phyloP scores from a whole-genome alignment of 2,329 filamentous ascomycete genomes.

The Colletotrichum musae region DNA sequence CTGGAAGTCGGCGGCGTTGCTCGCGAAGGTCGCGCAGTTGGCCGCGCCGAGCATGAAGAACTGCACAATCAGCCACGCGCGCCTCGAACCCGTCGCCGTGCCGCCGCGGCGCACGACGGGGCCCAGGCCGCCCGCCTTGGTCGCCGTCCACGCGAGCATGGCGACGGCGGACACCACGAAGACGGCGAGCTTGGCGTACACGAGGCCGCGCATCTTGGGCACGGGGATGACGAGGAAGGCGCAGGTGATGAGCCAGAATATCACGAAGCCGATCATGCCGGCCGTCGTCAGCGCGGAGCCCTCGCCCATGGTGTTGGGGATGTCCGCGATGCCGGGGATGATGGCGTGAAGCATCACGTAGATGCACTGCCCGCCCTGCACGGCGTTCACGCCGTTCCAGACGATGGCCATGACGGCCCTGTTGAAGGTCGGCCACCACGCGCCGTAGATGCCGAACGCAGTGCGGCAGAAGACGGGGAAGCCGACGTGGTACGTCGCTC shows the following conservation, averaged over 20 bases:
- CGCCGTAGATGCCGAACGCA: conserved; percentile 60
- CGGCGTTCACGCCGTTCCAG: conserved; percentile 59
- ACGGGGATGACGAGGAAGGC: conserved; percentile 55
- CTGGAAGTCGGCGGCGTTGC: conserved; percentile 59
- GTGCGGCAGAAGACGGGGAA: conserved; percentile 59
- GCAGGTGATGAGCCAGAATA: conserved; percentile 58
- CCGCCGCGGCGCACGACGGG: conserved; percentile 74
- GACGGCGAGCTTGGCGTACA: conserved; percentile 49
- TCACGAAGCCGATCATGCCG: conserved; percentile 57
- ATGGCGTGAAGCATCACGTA: conserved; percentile 57
- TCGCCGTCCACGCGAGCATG: conserved; percentile 70
- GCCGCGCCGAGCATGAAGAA: conserved; percentile 54
- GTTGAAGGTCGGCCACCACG: conserved; percentile 60
- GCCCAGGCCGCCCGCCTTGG: conserved; percentile 80
- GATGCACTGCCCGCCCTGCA: conserved; percentile 52
- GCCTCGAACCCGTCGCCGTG: conserved; percentile 61
- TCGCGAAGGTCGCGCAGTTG: conserved; percentile 55
- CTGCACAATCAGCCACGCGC: conserved; percentile 54
- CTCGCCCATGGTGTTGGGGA: conserved; percentile 56
- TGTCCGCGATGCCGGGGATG: conserved; percentile 55
- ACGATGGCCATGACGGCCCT: conserved; percentile 61
- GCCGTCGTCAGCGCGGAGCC: conserved; percentile 57
- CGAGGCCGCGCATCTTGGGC: conserved; percentile 41
- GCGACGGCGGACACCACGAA: conserved; percentile 55
- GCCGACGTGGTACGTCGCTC: conserved; percentile 59